phyloP scores from a whole-genome alignment of 805 yeast species.

The Yueomyces sinensis region DNA sequence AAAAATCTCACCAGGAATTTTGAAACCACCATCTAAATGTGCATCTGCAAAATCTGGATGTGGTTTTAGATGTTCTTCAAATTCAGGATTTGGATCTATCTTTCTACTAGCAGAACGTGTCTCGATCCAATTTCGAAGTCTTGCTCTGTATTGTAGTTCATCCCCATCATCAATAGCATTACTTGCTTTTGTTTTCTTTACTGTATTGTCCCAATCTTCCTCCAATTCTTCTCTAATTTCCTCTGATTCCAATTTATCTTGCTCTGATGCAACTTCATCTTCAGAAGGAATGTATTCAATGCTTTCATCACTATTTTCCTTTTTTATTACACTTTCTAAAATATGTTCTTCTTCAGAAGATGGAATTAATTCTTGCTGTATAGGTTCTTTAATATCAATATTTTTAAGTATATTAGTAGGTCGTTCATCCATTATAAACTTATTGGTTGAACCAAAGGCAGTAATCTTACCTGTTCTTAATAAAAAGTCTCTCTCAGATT shows the following conservation, averaged over 20 bases:
- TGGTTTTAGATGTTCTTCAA: conserved; percentile 56
- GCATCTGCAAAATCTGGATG: conserved; percentile 76
- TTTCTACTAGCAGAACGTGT: conserved; percentile 33
- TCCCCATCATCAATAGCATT: conserved; percentile 62
- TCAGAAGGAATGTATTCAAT: not conserved
- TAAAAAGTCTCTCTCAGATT: conserved; percentile 64
- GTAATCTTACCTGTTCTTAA: conserved; percentile 87
- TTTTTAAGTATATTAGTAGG: conserved; percentile 21
- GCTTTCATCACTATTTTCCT: conserved; percentile 4
- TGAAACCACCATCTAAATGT: conserved; percentile 50
- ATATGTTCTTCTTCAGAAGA: conserved; percentile 7
- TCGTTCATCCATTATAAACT: conserved; percentile 28
- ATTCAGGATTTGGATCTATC: conserved; percentile 9
- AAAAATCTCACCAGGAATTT: conserved; percentile 82
- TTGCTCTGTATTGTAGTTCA: conserved; percentile 43
- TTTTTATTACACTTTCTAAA: not conserved
- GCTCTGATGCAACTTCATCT: conserved; percentile 4
- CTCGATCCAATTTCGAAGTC: conserved; percentile 48
- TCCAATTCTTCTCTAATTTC: conserved; percentile 17
- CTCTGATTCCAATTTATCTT: not conserved
- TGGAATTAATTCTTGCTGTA: conserved; percentile 11
- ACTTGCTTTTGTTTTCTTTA: conserved; percentile 16
- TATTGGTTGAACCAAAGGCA: conserved; percentile 68
- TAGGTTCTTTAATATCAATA: conserved; percentile 2
- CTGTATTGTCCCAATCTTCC: conserved; percentile 11